Percentiles rank a stretch among this genome's conserved stretches.
Evolutionary conservation across 257 asterid species (phyloP).

Genomic region (Scutellaria barbata): DNA sequence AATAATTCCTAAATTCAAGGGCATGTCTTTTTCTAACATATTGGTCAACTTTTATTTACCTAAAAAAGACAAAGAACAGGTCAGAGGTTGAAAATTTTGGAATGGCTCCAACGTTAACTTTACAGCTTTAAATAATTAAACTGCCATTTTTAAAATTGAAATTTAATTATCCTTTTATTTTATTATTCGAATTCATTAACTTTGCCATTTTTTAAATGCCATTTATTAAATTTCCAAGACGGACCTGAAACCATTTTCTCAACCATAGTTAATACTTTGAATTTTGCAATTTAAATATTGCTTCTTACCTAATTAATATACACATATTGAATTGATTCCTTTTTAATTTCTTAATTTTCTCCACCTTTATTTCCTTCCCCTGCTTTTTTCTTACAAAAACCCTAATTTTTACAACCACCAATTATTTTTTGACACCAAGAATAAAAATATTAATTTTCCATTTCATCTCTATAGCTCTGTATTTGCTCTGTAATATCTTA

Average conservation of each 20-base stretch:
- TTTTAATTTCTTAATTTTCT: conserved; percentile 42
- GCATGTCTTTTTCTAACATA: conserved; percentile 26
- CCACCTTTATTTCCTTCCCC: conserved; percentile 42
- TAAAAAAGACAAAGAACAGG: conserved; percentile 75
- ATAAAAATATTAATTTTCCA: not conserved
- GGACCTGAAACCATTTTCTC: conserved; percentile 87
- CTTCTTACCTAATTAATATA: conserved; percentile 49
- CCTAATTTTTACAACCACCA: conserved; percentile 50
- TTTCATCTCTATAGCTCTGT: conserved; percentile 24
- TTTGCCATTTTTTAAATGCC: conserved; percentile 49
- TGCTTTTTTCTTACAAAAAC: conserved; percentile 53
- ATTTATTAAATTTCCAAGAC: conserved; percentile 75
- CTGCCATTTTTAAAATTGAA: conserved; percentile 37
- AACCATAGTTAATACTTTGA: conserved; percentile 80
- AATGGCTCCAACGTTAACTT: conserved; percentile 73
- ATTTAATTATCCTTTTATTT: conserved; percentile 32
- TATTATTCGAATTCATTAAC: conserved; percentile 48
- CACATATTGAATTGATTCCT: conserved; percentile 41
- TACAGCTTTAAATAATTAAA: conserved; percentile 70
- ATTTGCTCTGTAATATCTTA: conserved; percentile 53
- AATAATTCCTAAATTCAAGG: conserved; percentile 45
- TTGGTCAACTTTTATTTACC: conserved; percentile 64
- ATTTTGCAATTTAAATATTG: conserved; percentile 68
- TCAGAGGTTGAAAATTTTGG: conserved; percentile 62
- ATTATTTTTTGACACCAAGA: no score